phyloP scores from a whole-genome alignment of 192 early-diverging fungal species.

The Coemansia sp. region DNA sequence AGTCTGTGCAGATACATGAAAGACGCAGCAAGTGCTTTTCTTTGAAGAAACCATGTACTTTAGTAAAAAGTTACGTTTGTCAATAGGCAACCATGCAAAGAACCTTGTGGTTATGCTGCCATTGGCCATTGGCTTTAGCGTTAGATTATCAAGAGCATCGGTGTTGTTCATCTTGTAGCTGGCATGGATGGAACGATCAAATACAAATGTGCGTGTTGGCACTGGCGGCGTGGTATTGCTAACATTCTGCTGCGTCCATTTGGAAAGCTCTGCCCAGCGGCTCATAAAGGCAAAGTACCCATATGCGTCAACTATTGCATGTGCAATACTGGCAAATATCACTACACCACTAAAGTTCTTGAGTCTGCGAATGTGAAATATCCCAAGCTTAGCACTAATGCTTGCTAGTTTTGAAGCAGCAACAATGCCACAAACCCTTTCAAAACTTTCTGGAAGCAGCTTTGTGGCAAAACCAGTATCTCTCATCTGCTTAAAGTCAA shows the following conservation, averaged over 20 bases:
- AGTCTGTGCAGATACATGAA: constrained; percentile 8
- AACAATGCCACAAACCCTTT: neutral
- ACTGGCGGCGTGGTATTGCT: neutral
- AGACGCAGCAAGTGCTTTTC: neutral
- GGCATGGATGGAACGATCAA: neutral
- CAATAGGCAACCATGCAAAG: constrained; percentile 18
- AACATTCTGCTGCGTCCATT: neutral
- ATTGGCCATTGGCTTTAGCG: neutral
- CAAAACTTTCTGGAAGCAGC: constrained; percentile 1
- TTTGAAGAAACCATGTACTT: neutral
- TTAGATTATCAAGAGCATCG: neutral
- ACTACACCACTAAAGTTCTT: constrained; percentile 25
- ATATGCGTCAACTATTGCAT: constrained; percentile 17
- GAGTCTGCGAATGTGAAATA: constrained; percentile 13
- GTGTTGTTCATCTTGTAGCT: too few species aligned
- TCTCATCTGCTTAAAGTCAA: constrained; percentile 9
- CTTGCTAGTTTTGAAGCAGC: neutral
- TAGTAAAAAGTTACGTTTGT: neutral
- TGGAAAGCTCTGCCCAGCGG: constrained; percentile 19
- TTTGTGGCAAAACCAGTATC: constrained; percentile 8
- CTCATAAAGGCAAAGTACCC: constrained; percentile 26
- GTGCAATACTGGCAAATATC: constrained; percentile 21
- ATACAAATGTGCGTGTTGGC: neutral
- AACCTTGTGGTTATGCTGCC: neutral
- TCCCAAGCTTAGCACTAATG: constrained; percentile 4